Evolutionary conservation across 1,284 basidiomycete genomes (phyloP), one percentile per base, ranked within the genome.

Genomic region (Leccinum subatratum): DNA sequence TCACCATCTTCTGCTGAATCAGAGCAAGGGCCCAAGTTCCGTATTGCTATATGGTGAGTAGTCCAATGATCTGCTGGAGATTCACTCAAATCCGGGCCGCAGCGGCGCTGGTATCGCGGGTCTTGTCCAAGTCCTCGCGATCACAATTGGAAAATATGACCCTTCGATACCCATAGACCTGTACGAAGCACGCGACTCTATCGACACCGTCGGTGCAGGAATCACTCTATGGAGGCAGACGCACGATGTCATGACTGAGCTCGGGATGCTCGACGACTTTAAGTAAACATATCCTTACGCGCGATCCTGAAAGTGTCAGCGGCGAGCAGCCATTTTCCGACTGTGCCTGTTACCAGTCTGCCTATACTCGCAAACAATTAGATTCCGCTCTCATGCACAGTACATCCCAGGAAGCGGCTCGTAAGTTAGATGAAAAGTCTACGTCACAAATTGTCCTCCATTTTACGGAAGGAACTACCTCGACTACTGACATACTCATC

Each of bases 71-170:
- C 54, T 56, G 14, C 25, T 25, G 6, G 14, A 28, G 3, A 16
- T 5, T 28, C 25, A 30, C 28, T 11, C 56, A n/a, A 57, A 30
- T 18, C 5, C 8, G 18, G 6, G 6, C 25, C n/a, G 12, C 32
- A 73, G 73, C 7, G 72, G 73, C 2, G 72, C 64, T 30, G 73
- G 73, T 9, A 63, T 75, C 4, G 71, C 54, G 2, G 72, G 72
- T 11, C 72, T 75, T 7, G 8, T 66, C n/a, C n/a, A n/a, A n/a
- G n/a, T n/a, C 14, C 72, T 73, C 14, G 72, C 72, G 2, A 67
- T 67, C 9, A 71, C 69, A 0, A 71, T 75, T 14, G 69, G 73
- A 59, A 73, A 69, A 64, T 73, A 75, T 14, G 62, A 63, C 61
- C 60, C 72, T 8, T 65, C 62, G 1, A 61, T 74, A 62, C 66